phyloP scores from a whole-genome alignment of 306 rosid species.

The Benincasa hispida region DNA sequence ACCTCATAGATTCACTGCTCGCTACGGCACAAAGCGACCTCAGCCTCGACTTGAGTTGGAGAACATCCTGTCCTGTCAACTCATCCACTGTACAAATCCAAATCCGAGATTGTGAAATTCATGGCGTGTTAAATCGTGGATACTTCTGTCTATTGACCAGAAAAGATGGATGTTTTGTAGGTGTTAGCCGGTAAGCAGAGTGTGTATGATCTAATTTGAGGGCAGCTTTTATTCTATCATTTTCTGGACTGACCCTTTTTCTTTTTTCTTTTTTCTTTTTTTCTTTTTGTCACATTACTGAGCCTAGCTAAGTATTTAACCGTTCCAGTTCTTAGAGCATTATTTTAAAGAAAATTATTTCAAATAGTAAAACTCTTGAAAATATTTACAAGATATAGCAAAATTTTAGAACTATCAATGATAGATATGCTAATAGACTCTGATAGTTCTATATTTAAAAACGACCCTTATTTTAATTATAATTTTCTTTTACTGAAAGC shows the following conservation, averaged over 20 bases:
- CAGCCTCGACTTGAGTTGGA: neutral
- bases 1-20: neutral
- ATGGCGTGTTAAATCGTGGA: neutral
- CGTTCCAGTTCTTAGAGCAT: neutral
- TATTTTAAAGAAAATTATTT: neutral
- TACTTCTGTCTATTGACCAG: neutral
- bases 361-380: no score
- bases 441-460: no score
- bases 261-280: no score
- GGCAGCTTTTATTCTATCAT: neutral
- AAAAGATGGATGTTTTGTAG: neutral
- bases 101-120: neutral
- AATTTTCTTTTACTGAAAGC: neutral
- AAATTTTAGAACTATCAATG: no score
- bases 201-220: neutral
- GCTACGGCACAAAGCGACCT: neutral
- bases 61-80: neutral
- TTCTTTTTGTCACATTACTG: neutral
- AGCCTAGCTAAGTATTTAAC: neutral
- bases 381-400: no score
- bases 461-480: neutral
- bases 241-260: neutral
- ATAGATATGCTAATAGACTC: no score
- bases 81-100: neutral
- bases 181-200: neutral